A percentile compares a stretch with the other conserved stretches of the same genome.
Evolutionary conservation across 352 stramenopile genomes (phyloP).

Genomic region (Phytophthora podocarpi): DNA sequence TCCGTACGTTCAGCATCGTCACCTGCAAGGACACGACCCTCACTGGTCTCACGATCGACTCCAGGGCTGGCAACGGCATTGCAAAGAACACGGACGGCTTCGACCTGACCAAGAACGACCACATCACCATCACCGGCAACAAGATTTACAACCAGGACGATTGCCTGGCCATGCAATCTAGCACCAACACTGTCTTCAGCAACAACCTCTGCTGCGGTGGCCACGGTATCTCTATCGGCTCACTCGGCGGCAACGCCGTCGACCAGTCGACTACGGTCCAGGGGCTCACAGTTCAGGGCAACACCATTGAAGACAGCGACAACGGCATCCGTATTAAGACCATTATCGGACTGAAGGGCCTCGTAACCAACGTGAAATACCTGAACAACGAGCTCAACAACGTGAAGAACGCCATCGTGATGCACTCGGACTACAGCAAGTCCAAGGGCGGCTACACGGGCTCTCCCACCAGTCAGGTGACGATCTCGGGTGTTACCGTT

Average conservation of each 20-base stretch:
- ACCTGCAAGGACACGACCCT: slow-evolving; percentile 22
- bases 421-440: slow-evolving; percentile 43
- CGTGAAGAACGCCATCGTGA: slow-evolving; percentile 19
- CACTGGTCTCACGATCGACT: slow-evolving; percentile 23
- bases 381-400: slow-evolving; percentile 23
- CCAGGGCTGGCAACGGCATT: neutral
- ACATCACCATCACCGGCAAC: no score
- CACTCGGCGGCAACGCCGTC: slow-evolving; percentile 29
- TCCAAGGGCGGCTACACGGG: slow-evolving; percentile 33
- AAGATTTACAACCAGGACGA: no score
- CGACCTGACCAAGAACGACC: no score
- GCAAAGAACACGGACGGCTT: no score
- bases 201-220: slow-evolving; percentile 23
- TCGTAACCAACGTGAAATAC: slow-evolving; percentile 15
- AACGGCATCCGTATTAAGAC: slow-evolving; percentile 37
- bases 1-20: slow-evolving; percentile 38
- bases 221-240: slow-evolving; percentile 42
- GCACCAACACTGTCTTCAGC: no score
- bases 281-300: slow-evolving; percentile 28
- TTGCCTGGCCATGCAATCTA: no score
- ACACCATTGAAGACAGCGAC: slow-evolving; percentile 25
- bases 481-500: slow-evolving; percentile 33
- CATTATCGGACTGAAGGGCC: slow-evolving; percentile 20
- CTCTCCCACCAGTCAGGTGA: slow-evolving; percentile 24
- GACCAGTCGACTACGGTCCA: slow-evolving; percentile 31